Evolutionary conservation across 129 eudicot genomes (phyloP), one percentile per base, ranked within the genome.

Genomic region (Solidago caesia): DNA sequence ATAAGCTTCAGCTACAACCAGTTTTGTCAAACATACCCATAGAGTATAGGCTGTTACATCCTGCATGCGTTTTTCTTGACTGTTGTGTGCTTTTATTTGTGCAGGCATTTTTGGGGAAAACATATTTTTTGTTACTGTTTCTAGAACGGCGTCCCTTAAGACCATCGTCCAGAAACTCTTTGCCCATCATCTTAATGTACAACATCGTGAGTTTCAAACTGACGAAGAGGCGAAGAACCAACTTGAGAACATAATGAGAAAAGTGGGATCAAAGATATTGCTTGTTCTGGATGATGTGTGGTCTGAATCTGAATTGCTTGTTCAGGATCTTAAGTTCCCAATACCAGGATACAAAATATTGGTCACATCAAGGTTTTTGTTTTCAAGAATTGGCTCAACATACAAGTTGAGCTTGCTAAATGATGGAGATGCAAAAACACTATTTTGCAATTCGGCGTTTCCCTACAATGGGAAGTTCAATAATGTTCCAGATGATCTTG

Each of bases 251-350:
- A 49, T 78, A 58, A 10, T 86, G 44, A 47, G 67, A 9, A 29
- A 67, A 64, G 71, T 78, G 68, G 73, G 67, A 59, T 55, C 81
- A 10, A 47, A 64, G 60, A 79, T 78, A 21, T 67, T 86, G 68
- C 33, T 86, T 67, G 91, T 86, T 64, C 65, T 86, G 55, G 91
- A 86, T 81, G 91, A 86, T 21, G 84, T 86, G 71, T 77, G 84
- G 87, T 48, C 75, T 1, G 85, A 70, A 72, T 71, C 81, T 4
- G 84, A 86, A 68, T 67, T 80, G 2, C n/a, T 80, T 26, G 71
- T 86, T 11, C 75, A 70, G 8, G 65, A 83, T n/a, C 79, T 86
- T 29, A 71, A 13, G 63, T 71, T 83, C 49, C 61, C 66, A 16
- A 74, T 83, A 29, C 80, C 74, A 5, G 77, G 74, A 21, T 83